These are phyloP conservation scores for Houttuynia cordata DNA, from an alignment of 164 flowering plant genomes.

Conservation along the genomic window DNA sequence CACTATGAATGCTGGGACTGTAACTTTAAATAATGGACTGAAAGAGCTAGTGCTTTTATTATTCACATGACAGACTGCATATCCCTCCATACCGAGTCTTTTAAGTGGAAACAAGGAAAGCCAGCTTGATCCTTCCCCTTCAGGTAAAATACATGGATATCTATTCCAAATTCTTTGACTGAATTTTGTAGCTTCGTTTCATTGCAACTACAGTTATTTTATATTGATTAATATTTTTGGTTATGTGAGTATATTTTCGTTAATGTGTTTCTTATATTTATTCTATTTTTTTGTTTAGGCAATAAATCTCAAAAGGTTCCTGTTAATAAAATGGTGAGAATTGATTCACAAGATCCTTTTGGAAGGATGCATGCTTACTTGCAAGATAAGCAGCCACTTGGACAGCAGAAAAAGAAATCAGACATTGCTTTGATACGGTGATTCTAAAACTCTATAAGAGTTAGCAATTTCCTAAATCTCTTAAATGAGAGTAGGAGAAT, in stretches of 20 bases:
- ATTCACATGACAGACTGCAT: conserved; percentile 29
- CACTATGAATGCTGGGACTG: too few relatives aligned
- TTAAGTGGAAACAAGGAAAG: conserved; percentile 20
- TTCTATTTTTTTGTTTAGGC: conserved; percentile 13
- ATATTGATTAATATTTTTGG: too few relatives aligned
- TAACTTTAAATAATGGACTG: neutral
- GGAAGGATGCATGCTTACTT: conserved; percentile 93
- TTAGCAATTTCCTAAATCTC: too few relatives aligned
- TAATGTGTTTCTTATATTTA: neutral
- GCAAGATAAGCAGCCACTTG: conserved; percentile 28
- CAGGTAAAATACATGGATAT: conserved; percentile 30
- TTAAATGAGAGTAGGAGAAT: too few relatives aligned
- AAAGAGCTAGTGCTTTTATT: neutral
- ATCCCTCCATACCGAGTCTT: conserved; percentile 26
- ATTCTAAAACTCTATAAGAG: too few relatives aligned
- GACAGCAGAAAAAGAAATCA: conserved; percentile 24
- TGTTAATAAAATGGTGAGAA: conserved; percentile 77
- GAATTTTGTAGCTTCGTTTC: neutral
- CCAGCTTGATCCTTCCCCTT: conserved; percentile 20
- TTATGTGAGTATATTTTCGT: neutral
- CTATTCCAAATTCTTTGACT: neutral
- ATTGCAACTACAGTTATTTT: too few relatives aligned
- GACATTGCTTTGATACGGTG: conserved; percentile 67
- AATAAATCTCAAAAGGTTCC: conserved; percentile 62
- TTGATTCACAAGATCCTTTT: conserved; percentile 75